Percentiles rank a stretch among this genome's conserved stretches.
Evolutionary conservation across 768 basidiomycete species (phyloP).

Genomic region (Boletales sp.): DNA sequence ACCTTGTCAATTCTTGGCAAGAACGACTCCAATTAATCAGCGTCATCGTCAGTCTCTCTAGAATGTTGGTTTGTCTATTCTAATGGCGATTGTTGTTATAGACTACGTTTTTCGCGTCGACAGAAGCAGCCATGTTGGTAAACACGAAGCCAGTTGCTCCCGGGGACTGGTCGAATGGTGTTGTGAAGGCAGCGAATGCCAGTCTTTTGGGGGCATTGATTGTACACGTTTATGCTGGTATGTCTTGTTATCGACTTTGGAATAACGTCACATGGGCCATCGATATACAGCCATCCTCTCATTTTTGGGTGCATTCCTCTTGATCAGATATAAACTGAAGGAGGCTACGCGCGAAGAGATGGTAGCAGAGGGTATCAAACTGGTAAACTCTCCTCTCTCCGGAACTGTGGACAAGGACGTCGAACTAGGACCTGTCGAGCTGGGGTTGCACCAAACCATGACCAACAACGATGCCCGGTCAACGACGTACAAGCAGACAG

Average conservation of each 20-base stretch:
- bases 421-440: constrained; percentile 7
- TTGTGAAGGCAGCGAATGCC: constrained; percentile 40
- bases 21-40: constrained; percentile 59
- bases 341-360: constrained; percentile 49
- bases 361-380: constrained; percentile 31
- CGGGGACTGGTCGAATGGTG: constrained; percentile 5
- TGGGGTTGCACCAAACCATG: background rate
- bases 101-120: constrained; percentile 64
- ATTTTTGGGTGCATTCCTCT: constrained; percentile 54
- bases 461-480: background rate
- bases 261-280: background rate
- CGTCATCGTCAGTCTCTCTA: constrained; percentile 45
- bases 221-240: constrained; percentile 51
- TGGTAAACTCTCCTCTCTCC: constrained; percentile 21
- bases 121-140: constrained; percentile 50
- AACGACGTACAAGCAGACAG: background rate
- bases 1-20: constrained; percentile 59
- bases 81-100: constrained; percentile 16
- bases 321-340: constrained; percentile 51
- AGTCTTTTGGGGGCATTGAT: constrained; percentile 51
- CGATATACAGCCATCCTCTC: constrained; percentile 36
- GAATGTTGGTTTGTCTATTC: background rate
- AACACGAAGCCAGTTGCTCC: constrained; percentile 34
- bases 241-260: constrained; percentile 9
- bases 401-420: constrained; percentile 10